Conservation (phyloP, 192 early-diverging fungal genomes). For the Coemansia sp. region DNA sequence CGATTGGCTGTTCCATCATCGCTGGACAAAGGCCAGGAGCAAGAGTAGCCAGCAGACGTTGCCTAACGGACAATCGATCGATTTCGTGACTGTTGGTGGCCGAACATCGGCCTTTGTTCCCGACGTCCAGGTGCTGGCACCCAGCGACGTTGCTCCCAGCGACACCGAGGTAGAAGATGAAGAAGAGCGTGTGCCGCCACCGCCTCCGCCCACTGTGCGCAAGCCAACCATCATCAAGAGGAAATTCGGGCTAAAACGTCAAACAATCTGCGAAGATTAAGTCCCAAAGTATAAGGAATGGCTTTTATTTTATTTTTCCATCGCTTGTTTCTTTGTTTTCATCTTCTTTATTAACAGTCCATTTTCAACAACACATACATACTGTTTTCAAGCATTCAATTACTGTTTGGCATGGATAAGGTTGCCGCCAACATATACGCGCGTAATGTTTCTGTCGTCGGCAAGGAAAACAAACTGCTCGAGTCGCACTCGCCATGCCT, state of each 20-base stretch:
- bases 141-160: slow-evolving; percentile 4
- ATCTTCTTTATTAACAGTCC: neutral
- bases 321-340: neutral
- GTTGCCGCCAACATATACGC: slow-evolving; percentile 80
- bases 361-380: too few species aligned
- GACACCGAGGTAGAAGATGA: slow-evolving; percentile 6
- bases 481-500: slow-evolving; percentile 43
- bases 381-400: neutral
- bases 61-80: slow-evolving; percentile 61
- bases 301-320: neutral
- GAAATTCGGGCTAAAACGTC: neutral
- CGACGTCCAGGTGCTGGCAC: slow-evolving; percentile 20
- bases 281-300: too few species aligned
- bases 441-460: slow-evolving; percentile 80
- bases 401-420: slow-evolving; percentile 37
- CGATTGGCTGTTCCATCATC: slow-evolving; percentile 77
- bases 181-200: slow-evolving; percentile 4
- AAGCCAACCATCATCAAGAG: neutral
- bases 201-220: slow-evolving; percentile 2
- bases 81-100: slow-evolving; percentile 67
- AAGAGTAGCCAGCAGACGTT: slow-evolving; percentile 39
- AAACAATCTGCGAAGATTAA: neutral
- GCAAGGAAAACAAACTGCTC: slow-evolving; percentile 92
- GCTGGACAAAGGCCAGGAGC: slow-evolving; percentile 72
- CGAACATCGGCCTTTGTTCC: slow-evolving; percentile 41